Evolutionary conservation across 2,329 filamentous ascomycete species (phyloP).

Genomic region (Escovopsis sp.): DNA sequence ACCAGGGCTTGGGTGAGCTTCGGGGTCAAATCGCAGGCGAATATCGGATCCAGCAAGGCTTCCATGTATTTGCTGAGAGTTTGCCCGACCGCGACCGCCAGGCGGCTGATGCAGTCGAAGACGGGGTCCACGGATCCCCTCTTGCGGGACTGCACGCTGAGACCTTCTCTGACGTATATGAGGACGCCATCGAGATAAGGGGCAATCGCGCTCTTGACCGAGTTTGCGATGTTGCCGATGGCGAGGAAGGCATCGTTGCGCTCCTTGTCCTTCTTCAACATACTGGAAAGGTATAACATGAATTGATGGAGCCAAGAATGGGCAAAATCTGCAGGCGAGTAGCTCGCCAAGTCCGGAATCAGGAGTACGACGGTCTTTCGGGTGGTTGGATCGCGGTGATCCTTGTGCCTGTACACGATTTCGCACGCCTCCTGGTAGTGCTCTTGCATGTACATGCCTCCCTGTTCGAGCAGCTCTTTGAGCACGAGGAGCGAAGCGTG

Average conservation of each 20-base stretch:
- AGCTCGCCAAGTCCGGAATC: conserved; percentile 84
- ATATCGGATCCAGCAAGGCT: conserved; percentile 85
- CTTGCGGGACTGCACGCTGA: conserved; percentile 62
- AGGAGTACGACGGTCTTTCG: conserved; percentile 79
- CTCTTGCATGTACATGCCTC: conserved; percentile 98
- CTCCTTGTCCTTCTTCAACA: conserved; percentile 91
- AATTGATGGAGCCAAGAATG: conserved; percentile 81
- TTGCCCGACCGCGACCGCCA: conserved; percentile 89
- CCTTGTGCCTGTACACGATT: conserved; percentile 81
- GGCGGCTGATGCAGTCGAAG: conserved; percentile 94
- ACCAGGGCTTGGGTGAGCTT: conserved; percentile 90
- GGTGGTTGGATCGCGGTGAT: conserved; percentile 78
- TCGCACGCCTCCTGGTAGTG: conserved; percentile 88
- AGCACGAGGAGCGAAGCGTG: conserved; percentile 90
- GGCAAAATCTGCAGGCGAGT: conserved; percentile 82
- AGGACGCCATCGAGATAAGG: conserved; percentile 91
- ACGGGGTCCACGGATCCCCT: conserved; percentile 59
- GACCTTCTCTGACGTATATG: conserved; percentile 81
- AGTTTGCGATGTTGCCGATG: conserved; percentile 91
- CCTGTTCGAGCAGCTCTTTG: conserved; percentile 84
- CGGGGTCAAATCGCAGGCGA: conserved; percentile 86
- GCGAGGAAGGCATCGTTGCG: conserved; percentile 88
- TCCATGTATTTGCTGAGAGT: conserved; percentile 98
- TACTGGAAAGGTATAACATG: conserved; percentile 89
- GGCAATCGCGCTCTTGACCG: conserved; percentile 86